These are phyloP conservation scores for Moelleriella libera DNA, from an alignment of 2,329 filamentous ascomycete genomes.

Conservation along the genomic window DNA sequence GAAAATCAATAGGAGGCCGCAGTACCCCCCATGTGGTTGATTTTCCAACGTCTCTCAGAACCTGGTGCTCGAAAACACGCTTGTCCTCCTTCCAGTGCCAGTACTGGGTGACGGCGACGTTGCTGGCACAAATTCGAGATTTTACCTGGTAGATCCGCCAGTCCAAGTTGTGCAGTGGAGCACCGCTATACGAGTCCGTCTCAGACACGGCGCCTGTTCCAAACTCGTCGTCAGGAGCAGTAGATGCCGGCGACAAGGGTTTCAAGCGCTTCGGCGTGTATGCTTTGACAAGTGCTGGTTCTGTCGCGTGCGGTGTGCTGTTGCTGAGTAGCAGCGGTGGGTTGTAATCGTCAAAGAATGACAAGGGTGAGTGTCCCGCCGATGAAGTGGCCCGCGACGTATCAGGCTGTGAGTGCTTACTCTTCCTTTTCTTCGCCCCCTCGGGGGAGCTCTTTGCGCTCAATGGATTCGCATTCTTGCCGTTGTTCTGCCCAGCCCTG, in stretches of 20 bases:
- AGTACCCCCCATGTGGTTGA: slow-evolving; percentile 34
- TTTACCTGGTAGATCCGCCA: slow-evolving; percentile 40
- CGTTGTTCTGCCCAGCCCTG: slow-evolving; percentile 15
- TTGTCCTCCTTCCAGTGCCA: slow-evolving; percentile 33
- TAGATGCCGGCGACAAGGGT: slow-evolving; percentile 7
- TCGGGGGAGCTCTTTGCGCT: not conserved
- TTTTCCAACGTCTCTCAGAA: slow-evolving; percentile 26
- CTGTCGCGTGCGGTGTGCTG: not conserved
- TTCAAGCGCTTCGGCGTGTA: slow-evolving; percentile 13
- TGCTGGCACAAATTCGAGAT: slow-evolving; percentile 29
- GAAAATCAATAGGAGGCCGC: slow-evolving; percentile 35
- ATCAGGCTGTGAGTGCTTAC: slow-evolving; percentile 13
- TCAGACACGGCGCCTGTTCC: slow-evolving; percentile 34
- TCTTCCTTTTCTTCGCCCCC: slow-evolving; percentile 18
- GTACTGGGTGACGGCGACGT: slow-evolving; percentile 36
- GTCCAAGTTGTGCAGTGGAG: slow-evolving; percentile 29
- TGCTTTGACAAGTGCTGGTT: slow-evolving; percentile 2
- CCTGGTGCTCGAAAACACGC: slow-evolving; percentile 36
- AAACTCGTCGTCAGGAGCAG: slow-evolving; percentile 20
- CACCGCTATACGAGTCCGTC: slow-evolving; percentile 33
- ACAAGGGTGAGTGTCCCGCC: slow-evolving; percentile 13
- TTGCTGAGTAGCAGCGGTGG: slow-evolving; percentile 1
- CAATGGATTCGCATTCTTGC: slow-evolving; percentile 1
- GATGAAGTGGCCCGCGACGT: slow-evolving; percentile 15
- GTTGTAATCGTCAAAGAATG: slow-evolving; percentile 5